These are phyloP conservation scores for Yamadazyma sp. DNA, from an alignment of 1,139 yeast genomes.

Conservation along the genomic window DNA sequence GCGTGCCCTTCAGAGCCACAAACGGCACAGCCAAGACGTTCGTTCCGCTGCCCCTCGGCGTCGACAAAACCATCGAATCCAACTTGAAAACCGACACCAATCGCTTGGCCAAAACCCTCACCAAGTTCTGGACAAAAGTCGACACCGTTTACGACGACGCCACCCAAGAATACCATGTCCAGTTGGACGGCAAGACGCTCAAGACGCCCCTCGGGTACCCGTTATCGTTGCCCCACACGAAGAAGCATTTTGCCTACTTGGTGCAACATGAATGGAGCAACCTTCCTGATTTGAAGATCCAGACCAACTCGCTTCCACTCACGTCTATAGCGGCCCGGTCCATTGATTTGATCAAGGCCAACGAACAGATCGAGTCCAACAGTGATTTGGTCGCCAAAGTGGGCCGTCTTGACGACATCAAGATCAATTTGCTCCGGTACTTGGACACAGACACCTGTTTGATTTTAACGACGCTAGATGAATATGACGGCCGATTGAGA, in stretches of 20 bases:
- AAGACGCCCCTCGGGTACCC: slow-evolving; percentile 83
- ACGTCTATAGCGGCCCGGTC: slow-evolving; percentile 88
- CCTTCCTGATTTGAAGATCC: slow-evolving; percentile 68
- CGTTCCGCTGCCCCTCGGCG: slow-evolving; percentile 25
- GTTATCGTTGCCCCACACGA: slow-evolving; percentile 60
- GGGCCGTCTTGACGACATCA: slow-evolving; percentile 57
- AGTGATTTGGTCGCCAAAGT: slow-evolving; percentile 56
- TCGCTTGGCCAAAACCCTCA: slow-evolving; percentile 65
- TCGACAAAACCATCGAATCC: slow-evolving; percentile 48
- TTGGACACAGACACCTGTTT: slow-evolving; percentile 92
- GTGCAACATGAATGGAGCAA: slow-evolving; percentile 88
- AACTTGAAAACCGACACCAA: slow-evolving; percentile 65
- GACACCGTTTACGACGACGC: slow-evolving; percentile 37
- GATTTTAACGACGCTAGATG: slow-evolving; percentile 77
- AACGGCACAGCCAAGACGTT: slow-evolving; percentile 9
- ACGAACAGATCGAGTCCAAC: slow-evolving; percentile 25
- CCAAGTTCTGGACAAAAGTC: slow-evolving; percentile 85
- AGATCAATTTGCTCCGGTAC: slow-evolving; percentile 65
- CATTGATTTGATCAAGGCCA: slow-evolving; percentile 57
- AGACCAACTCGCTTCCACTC: slow-evolving; percentile 78
- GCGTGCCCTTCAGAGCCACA: slow-evolving; percentile 8
- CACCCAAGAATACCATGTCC: slow-evolving; percentile 46
- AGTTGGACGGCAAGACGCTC: slow-evolving; percentile 72
- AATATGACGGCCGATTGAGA: slow-evolving; percentile 82
- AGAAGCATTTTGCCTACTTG: slow-evolving; percentile 67